These are phyloP conservation scores for Yamadazyma dushanensis DNA, from an alignment of 1,139 yeast species.

Conservation along the genomic window DNA sequence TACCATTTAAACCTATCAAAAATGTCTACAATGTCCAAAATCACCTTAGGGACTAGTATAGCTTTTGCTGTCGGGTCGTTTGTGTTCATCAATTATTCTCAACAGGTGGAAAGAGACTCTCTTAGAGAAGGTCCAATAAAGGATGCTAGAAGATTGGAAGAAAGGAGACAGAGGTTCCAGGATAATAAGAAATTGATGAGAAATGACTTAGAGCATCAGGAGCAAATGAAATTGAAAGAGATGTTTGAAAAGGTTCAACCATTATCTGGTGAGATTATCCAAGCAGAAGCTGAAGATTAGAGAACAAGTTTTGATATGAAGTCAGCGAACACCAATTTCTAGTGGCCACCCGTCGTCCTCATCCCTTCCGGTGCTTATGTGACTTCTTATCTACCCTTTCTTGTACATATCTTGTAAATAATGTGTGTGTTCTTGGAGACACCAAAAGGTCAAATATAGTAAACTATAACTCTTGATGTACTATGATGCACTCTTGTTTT, in stretches of 20 bases:
- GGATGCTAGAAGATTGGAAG: slow-evolving; percentile 64
- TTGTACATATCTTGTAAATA: too few species aligned
- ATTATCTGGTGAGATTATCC: slow-evolving; percentile 41
- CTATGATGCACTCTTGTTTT: slow-evolving; percentile 46
- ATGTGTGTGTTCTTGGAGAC: slow-evolving; percentile 56
- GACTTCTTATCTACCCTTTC: too few species aligned
- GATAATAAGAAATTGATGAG: slow-evolving; percentile 41
- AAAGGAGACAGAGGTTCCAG: slow-evolving; percentile 28
- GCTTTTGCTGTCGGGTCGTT: slow-evolving; percentile 58
- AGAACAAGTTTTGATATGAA: neutral
- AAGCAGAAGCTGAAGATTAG: slow-evolving; percentile 31
- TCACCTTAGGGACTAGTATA: slow-evolving; percentile 64
- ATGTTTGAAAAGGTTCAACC: slow-evolving; percentile 70
- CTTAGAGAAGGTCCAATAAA: slow-evolving; percentile 78
- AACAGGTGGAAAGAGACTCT: slow-evolving; percentile 64
- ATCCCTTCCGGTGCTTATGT: neutral
- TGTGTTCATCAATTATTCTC: slow-evolving; percentile 67
- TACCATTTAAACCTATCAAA: neutral
- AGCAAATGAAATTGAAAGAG: slow-evolving; percentile 66
- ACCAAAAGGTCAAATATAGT: slow-evolving; percentile 33
- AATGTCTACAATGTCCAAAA: slow-evolving; percentile 74
- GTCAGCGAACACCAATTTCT: too few species aligned
- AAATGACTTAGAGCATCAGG: slow-evolving; percentile 72
- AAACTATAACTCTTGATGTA: slow-evolving; percentile 39
- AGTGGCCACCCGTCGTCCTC: neutral